Evolutionary conservation across 345 rosid species (phyloP).

Genomic region (Ricinus communis): DNA sequence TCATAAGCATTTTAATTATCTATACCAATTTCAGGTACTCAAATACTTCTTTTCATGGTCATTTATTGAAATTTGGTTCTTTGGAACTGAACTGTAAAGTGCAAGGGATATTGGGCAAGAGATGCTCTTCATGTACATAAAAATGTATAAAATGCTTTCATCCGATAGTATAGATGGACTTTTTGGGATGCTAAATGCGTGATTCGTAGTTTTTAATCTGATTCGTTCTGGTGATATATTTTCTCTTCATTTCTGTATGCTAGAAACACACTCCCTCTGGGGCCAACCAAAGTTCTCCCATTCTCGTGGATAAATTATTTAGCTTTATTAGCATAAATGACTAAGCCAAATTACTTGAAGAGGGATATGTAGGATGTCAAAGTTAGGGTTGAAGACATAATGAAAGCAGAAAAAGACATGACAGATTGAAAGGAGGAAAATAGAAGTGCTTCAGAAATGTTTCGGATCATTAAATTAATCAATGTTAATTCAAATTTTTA

Average conservation of each 20-base stretch:
- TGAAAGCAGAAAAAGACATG: neutral
- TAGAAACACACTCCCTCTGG: neutral
- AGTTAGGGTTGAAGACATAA: neutral
- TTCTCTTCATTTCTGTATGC: neutral
- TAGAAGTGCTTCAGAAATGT: neutral
- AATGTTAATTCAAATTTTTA: neutral
- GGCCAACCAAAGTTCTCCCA: neutral
- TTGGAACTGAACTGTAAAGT: neutral
- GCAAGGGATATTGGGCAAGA: neutral
- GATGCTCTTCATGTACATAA: neutral
- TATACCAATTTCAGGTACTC: constrained; percentile 77
- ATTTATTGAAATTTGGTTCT: neutral
- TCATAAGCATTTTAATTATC: constrained; percentile 83
- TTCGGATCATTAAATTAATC: neutral
- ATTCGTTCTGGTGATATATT: neutral
- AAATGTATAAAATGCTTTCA: neutral
- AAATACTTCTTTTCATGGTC: neutral
- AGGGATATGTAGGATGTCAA: neutral
- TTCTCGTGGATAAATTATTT: neutral
- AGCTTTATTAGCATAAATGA: neutral
- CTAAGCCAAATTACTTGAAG: neutral
- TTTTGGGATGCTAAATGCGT: neutral
- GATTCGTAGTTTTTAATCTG: neutral
- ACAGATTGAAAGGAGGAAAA: neutral
- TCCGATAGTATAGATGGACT: neutral